Percentiles rank a stretch among this genome's conserved stretches.
Conservation (phyloP, 352 stramenopile species). For the Phytophthora palmivora region DNA sequence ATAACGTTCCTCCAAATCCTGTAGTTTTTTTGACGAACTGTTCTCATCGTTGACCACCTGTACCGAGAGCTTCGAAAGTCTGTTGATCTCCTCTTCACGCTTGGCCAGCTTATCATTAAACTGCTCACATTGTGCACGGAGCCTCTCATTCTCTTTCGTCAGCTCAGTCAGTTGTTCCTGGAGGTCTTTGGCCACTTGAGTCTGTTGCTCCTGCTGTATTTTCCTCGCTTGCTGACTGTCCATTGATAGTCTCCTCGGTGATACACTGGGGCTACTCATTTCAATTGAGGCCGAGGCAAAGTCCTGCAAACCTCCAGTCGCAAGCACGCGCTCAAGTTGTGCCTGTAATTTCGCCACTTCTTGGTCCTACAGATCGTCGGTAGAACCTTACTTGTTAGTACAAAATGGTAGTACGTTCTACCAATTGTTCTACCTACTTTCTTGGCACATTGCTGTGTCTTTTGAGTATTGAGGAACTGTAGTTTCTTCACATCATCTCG, state of each 20-base stretch:
- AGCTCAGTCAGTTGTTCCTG: conserved; percentile 57
- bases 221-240: conserved; percentile 32
- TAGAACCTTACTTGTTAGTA: neutral
- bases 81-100: conserved; percentile 75
- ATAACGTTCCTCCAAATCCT: conserved; percentile 45
- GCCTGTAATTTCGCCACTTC: conserved; percentile 70
- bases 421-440: conserved; percentile 50
- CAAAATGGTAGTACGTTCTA: conserved; percentile 11
- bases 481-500: conserved; percentile 77
- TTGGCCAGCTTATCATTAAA: conserved; percentile 65
- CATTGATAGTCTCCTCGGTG: conserved; percentile 28
- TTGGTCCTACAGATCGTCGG: conserved; percentile 48
- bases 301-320: conserved; percentile 32
- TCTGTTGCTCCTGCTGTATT: conserved; percentile 27
- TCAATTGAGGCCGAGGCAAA: conserved; percentile 41
- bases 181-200: conserved; percentile 49
- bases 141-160: conserved; percentile 52
- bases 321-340: conserved; percentile 66
- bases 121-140: conserved; percentile 43
- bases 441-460: conserved; percentile 53
- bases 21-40: conserved; percentile 32
- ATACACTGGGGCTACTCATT: conserved; percentile 29
- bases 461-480: conserved; percentile 71
- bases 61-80: conserved; percentile 60
- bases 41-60: conserved; percentile 37